A percentile compares a stretch with the other conserved stretches of the same genome.
Evolutionary conservation across 2,329 filamentous ascomycete genomes (phyloP).

Genomic region (Didymella arachidicola): DNA sequence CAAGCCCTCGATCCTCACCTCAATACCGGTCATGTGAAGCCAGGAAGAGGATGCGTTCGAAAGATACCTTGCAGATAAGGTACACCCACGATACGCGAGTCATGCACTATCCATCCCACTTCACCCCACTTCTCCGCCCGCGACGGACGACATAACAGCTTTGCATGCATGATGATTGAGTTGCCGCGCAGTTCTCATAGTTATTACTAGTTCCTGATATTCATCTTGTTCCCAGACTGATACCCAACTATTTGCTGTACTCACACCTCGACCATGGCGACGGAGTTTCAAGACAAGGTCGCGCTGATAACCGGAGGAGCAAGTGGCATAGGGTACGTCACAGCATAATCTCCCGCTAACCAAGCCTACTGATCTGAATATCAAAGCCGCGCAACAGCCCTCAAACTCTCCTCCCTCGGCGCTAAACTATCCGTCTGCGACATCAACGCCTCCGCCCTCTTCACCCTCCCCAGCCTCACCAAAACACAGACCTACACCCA

Average conservation of each 20-base stretch:
- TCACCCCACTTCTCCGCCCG: slow-evolving; percentile 45
- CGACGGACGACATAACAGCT: slow-evolving; percentile 22
- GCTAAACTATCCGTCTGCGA: slow-evolving; percentile 47
- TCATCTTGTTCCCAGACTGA: background rate
- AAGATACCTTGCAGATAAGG: slow-evolving; percentile 9
- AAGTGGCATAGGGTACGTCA: slow-evolving; percentile 57
- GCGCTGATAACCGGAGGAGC: slow-evolving; percentile 44
- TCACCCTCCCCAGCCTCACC: slow-evolving; percentile 55
- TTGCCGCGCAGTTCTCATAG: background rate
- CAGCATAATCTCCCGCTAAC: background rate
- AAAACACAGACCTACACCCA: slow-evolving; percentile 42
- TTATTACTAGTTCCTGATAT: background rate
- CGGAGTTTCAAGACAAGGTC: slow-evolving; percentile 42
- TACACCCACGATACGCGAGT: slow-evolving; percentile 30
- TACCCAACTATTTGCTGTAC: background rate
- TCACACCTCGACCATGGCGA: slow-evolving; percentile 29
- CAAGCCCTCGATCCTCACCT: background rate
- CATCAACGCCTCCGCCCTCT: slow-evolving; percentile 40
- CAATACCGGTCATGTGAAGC: background rate
- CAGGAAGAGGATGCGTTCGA: background rate
- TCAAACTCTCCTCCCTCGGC: slow-evolving; percentile 58
- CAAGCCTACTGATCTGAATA: background rate
- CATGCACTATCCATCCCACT: slow-evolving; percentile 43
- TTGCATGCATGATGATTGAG: slow-evolving; percentile 21
- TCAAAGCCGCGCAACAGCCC: slow-evolving; percentile 54